Evolutionary conservation across 169 alveolate species (phyloP), one percentile per base, ranked within the genome.

Genomic region (Plasmodium chabaudi): DNA sequence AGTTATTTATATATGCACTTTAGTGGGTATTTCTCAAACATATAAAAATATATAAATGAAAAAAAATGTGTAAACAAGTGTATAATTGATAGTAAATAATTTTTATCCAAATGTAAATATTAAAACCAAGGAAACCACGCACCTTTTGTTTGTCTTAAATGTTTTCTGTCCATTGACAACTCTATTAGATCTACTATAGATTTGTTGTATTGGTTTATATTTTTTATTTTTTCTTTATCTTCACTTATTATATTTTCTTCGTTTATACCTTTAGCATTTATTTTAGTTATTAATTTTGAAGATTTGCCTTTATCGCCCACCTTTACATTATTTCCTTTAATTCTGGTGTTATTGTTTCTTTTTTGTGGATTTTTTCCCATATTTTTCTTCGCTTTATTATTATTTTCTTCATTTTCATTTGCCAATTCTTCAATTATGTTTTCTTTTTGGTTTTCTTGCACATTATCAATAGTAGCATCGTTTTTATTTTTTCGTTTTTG

Each of bases 81-180:
- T 34, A 34, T 34, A 34, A 34, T 34, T 34, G 42, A 34, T 34
- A 34, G 42, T 34, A 34, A 34, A 34, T 6, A 7, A 34, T 34
- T 34, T 34, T 34, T 34, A 34, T 34, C 42, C 42, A 34, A 34
- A 17, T 5, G 17, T 21, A 53, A 53, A 34, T 64, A 39, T 86
- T 25, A 86, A 63, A 86, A 86, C 91, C 91, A 86, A 4, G 91
- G 91, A 63, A 86, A 86, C 86, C 87, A 86, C 12, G 91, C 49
- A 39, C 67, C 12, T 69, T 69, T 70, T 44, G 63, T 64, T 13
- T 60, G 69, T 70, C 27, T 57, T 70, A 86, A 86, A 46, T 68
- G 25, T 56, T 70, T 71, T 15, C 46, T 70, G 71, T 73, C 60
- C 87, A 57, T 86, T 21, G 91, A 68, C 56, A 71, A 69, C 57